Evolutionary conservation across 148 eudicot genomes (phyloP), one percentile per base, ranked within the genome.

Genomic region (Nepenthes gracilis): DNA sequence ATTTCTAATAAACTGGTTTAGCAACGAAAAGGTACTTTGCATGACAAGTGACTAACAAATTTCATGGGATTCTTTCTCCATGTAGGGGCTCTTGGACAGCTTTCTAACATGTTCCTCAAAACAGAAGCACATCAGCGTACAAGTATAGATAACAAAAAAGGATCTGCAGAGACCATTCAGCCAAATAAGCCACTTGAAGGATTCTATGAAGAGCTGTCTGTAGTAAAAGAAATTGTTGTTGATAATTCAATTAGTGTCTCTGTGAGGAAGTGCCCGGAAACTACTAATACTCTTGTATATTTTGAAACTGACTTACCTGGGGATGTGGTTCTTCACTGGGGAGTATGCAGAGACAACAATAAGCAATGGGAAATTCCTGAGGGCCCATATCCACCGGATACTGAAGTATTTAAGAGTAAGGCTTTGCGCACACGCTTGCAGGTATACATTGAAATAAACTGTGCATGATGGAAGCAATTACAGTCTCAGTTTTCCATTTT

Each of bases 271-370:
- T 77, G 85, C 66, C 73, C 75, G 2, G 85, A 86, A 61, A 81
- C 85, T 34, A 76, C 79, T 43, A 81, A 86, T 63, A 75, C 75
- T 68, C 62, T 78, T 47, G 66, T 94, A 58, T 32, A 53, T 61
- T 57, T 94, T 13, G 99, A 89, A 70, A 89, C 92, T 51, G 97
- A 94, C 80, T 58, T 94, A 43, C 84, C 86, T 14, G 95, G 85
- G 69, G 83, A 84, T 72, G 83, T 86, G 61, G 59, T 89, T 45
- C 70, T 85, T 64, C 99, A 94, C 72, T 94, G 97, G 99, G 99
- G 97, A 61, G 77, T 89, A 40, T 84, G 84, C 70, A 82, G 70
- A 45, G 80, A 80, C 60, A 75, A 76, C 56, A 58, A 52, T 32
- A 81, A 76, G 58, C 74, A 56, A 34, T 94, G 99, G 99, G 85